Evolutionary conservation across 1,139 yeast genomes (phyloP).

Genomic region (Saccharomyces hybrid): DNA sequence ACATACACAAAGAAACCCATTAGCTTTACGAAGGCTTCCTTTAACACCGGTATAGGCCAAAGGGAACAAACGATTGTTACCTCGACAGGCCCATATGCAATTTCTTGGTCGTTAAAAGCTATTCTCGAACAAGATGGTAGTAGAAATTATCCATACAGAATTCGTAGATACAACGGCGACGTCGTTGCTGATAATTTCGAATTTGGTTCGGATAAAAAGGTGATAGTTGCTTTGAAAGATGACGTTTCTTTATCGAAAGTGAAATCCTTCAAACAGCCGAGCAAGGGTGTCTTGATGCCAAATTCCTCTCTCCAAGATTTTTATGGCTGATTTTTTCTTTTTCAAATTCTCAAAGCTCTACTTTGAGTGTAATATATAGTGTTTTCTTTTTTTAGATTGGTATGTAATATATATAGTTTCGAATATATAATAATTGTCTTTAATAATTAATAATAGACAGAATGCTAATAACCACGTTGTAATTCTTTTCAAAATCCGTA

Average conservation of each 20-base stretch:
- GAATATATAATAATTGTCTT: neutral
- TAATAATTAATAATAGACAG: neutral
- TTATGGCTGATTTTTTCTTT: neutral
- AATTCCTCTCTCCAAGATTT: slow-evolving; percentile 9
- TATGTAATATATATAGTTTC: neutral
- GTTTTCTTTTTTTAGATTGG: too few species aligned
- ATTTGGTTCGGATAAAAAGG: slow-evolving; percentile 63
- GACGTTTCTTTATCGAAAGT: slow-evolving; percentile 62
- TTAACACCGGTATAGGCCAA: slow-evolving; percentile 58
- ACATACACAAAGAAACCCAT: slow-evolving; percentile 45
- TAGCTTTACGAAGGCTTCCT: slow-evolving; percentile 63
- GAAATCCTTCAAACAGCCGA: slow-evolving; percentile 51
- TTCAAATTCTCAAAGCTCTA: neutral
- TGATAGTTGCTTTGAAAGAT: slow-evolving; percentile 61
- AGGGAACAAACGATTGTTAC: slow-evolving; percentile 69
- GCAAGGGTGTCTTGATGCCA: slow-evolving; percentile 33
- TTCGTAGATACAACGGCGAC: slow-evolving; percentile 54
- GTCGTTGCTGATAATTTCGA: slow-evolving; percentile 75
- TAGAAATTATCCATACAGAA: slow-evolving; percentile 41
- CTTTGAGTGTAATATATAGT: neutral
- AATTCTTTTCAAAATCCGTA: too few species aligned
- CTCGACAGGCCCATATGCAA: slow-evolving; percentile 72
- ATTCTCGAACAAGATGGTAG: slow-evolving; percentile 47
- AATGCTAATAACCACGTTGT: too few species aligned
- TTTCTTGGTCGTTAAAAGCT: slow-evolving; percentile 70